These are phyloP conservation scores for Camelina neglecta DNA, from an alignment of 345 rosid species.

Conservation along the genomic window DNA sequence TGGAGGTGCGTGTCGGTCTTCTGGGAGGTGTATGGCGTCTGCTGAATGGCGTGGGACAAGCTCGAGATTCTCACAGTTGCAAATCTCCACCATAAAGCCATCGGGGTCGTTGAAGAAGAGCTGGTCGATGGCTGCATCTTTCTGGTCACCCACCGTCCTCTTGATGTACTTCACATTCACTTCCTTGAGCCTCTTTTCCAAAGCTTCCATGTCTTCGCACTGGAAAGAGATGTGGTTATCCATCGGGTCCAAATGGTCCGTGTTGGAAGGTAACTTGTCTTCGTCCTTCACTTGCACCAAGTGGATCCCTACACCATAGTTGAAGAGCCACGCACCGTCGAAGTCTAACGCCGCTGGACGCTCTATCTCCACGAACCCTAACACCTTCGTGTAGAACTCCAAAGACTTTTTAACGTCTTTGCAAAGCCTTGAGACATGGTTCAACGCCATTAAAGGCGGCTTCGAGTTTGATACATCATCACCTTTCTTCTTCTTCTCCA, in stretches of 20 bases:
- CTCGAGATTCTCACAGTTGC: constrained; percentile 79
- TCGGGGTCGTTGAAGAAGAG: constrained; percentile 73
- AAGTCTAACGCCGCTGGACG: constrained; percentile 59
- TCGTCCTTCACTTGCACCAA: constrained; percentile 58
- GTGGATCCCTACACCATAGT: constrained; percentile 77
- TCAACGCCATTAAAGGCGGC: constrained; percentile 63
- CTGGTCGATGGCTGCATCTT: constrained; percentile 59
- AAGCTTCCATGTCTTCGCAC: constrained; percentile 61
- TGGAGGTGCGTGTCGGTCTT: constrained; percentile 43
- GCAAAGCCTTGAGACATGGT: constrained; percentile 74
- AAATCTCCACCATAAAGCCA: constrained; percentile 81
- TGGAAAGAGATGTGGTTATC: constrained; percentile 78
- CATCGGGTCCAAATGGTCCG: constrained; percentile 57
- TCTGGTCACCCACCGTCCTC: constrained; percentile 54
- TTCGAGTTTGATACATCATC: constrained; percentile 16
- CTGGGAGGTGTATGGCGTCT: constrained; percentile 28
- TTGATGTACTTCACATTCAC: constrained; percentile 53
- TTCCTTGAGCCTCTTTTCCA: constrained; percentile 57
- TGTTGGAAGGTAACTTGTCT: constrained; percentile 48
- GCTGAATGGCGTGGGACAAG: constrained; percentile 52
- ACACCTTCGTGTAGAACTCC: constrained; percentile 64
- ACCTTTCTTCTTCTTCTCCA: constrained; percentile 16
- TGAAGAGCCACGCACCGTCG: constrained; percentile 75
- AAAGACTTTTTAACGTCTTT: constrained; percentile 56
- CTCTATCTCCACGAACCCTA: constrained; percentile 63